phyloP scores from a whole-genome alignment of 2,329 filamentous ascomycete species.

The Xylariaceae sp. region DNA sequence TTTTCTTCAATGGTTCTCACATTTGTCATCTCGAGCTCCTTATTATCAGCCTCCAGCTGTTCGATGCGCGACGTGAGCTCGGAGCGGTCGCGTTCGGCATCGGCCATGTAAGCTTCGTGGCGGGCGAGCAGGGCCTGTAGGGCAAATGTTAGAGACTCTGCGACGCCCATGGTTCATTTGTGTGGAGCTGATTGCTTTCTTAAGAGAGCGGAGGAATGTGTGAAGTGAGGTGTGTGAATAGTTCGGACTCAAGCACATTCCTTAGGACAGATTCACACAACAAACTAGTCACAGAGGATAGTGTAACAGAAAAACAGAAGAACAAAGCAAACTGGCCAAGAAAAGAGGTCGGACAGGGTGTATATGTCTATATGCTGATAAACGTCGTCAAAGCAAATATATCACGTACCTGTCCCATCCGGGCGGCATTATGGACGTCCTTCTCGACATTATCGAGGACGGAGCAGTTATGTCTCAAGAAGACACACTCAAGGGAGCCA shows the following conservation, averaged over 20 bases:
- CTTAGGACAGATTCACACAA: not conserved
- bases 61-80: slow-evolving; percentile 71
- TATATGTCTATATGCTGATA: too few relatives aligned
- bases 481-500: slow-evolving; percentile 72
- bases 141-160: slow-evolving; percentile 64
- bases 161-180: slow-evolving; percentile 22
- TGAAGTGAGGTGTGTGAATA: slow-evolving; percentile 3
- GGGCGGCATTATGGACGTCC: slow-evolving; percentile 80
- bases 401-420: slow-evolving; percentile 89
- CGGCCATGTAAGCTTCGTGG: slow-evolving; percentile 91
- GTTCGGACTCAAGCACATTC: slow-evolving; percentile 7
- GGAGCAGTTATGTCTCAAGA: slow-evolving; percentile 74
- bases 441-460: slow-evolving; percentile 79
- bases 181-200: slow-evolving; percentile 1
- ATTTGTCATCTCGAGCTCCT: slow-evolving; percentile 71
- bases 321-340: not conserved
- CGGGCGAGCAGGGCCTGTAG: slow-evolving; percentile 83
- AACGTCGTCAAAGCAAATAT: too few relatives aligned
- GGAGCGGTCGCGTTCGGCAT: slow-evolving; percentile 79
- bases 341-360: not conserved
- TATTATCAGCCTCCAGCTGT: slow-evolving; percentile 70
- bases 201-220: slow-evolving; percentile 23
- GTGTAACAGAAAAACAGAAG: too few relatives aligned
- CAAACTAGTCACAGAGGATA: not conserved
- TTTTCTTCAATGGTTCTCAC: slow-evolving; percentile 79